These are phyloP conservation scores for Telfairia occidentalis DNA, from an alignment of 331 rosid species.

Conservation along the genomic window DNA sequence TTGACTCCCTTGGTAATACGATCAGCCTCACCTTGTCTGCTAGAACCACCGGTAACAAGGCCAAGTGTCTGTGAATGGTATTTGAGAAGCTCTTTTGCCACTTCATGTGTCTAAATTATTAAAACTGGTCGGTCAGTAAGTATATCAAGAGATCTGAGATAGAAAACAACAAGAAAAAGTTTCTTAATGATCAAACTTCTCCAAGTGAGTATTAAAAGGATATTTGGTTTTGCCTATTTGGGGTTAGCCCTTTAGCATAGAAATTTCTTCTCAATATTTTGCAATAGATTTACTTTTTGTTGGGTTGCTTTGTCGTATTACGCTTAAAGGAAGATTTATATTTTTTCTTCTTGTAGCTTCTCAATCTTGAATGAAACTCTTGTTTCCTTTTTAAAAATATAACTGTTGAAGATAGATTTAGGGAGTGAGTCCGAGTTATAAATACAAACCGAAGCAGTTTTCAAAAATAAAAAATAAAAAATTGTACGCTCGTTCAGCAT, in stretches of 20 bases:
- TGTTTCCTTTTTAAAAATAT: background rate
- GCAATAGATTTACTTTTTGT: no score
- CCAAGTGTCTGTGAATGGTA: constrained; percentile 87
- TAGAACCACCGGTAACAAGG: constrained; percentile 67
- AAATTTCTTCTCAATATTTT: no score
- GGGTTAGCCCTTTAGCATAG: background rate
- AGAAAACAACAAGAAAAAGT: background rate
- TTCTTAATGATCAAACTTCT: background rate
- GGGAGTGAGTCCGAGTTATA: background rate
- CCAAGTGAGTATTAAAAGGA: background rate
- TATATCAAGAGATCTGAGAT: background rate
- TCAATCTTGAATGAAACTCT: background rate
- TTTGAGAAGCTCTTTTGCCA: constrained; percentile 72
- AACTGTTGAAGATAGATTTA: background rate
- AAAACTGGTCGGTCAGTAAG: constrained; percentile 4
- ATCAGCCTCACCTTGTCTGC: constrained; percentile 80
- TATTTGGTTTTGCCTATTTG: background rate
- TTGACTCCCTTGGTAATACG: constrained; percentile 65
- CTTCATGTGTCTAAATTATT: constrained; percentile 65
- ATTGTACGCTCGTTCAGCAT: background rate
- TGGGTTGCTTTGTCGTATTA: background rate
- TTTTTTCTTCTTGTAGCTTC: background rate
- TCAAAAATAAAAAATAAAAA: background rate
- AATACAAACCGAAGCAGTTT: background rate
- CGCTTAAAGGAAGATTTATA: background rate